phyloP scores from a whole-genome alignment of 805 yeast genomes.

The Wickerhamomyces bovis region DNA sequence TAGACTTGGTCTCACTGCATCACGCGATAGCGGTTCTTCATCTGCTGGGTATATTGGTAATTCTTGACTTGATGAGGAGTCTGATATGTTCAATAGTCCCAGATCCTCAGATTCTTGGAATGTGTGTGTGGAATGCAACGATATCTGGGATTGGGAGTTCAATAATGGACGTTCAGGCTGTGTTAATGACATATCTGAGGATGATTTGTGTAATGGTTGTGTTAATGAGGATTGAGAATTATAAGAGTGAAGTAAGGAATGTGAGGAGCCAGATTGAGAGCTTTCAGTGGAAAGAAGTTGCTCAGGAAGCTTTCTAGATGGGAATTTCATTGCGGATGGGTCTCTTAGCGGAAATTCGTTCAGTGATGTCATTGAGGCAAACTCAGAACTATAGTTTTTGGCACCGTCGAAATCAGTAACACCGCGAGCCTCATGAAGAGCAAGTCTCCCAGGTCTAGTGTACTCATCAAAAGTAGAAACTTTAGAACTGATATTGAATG shows the following conservation, averaged over 20 bases:
- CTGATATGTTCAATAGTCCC: not conserved
- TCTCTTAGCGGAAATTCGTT: not conserved
- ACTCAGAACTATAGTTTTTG: not conserved
- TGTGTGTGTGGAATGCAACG: not conserved
- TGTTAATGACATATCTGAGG: not conserved
- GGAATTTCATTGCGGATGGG: not conserved
- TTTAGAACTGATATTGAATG: not conserved
- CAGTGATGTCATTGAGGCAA: not conserved
- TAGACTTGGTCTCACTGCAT: conserved; percentile 17
- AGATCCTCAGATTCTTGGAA: not conserved
- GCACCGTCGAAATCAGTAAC: not conserved
- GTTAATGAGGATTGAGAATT: not conserved
- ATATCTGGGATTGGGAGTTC: not conserved
- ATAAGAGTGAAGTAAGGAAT: not conserved
- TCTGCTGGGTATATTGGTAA: not conserved
- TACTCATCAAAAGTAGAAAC: not conserved
- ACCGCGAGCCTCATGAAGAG: not conserved
- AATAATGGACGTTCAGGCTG: not conserved
- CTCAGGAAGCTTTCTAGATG: not conserved
- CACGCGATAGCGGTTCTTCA: conserved; percentile 1
- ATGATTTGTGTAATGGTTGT: not conserved
- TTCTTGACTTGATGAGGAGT: not conserved
- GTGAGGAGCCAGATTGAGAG: not conserved
- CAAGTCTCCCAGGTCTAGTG: not conserved
- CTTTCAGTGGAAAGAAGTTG: not conserved